phyloP scores from a whole-genome alignment of 164 flowering plant species.

The Sextonia rubra region DNA sequence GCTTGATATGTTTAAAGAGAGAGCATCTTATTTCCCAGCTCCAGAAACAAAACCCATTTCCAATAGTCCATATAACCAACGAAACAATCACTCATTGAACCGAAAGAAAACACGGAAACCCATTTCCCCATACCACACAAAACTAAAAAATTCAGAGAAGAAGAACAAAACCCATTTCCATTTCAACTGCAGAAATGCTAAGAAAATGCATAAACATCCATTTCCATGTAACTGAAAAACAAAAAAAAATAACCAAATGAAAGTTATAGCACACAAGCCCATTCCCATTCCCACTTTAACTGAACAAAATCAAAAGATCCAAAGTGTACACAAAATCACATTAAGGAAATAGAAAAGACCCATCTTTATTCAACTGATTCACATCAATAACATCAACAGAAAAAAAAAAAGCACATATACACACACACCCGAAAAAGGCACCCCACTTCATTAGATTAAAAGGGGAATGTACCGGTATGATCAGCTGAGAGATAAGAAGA shows the following conservation, averaged over 20 bases:
- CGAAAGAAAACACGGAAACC: too few relatives aligned
- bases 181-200: neutral
- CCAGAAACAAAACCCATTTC: too few relatives aligned
- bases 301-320: neutral
- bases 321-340: neutral
- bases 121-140: too few relatives aligned
- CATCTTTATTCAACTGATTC: neutral
- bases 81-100: too few relatives aligned
- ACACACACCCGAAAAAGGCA: too few relatives aligned
- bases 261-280: neutral
- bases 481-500: neutral
- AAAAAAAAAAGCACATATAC: too few relatives aligned
- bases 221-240: neutral
- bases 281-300: too few relatives aligned
- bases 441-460: neutral
- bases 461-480: neutral
- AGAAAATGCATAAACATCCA: neutral
- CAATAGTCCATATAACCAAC: too few relatives aligned
- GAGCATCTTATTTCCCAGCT: too few relatives aligned
- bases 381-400: neutral
- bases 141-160: too few relatives aligned
- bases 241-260: neutral
- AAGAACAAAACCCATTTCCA: neutral
- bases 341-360: neutral
- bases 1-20: neutral